Base-by-base conservation (phyloP, 2,329 filamentous ascomycete species). In the Cercospora beticola region DNA sequence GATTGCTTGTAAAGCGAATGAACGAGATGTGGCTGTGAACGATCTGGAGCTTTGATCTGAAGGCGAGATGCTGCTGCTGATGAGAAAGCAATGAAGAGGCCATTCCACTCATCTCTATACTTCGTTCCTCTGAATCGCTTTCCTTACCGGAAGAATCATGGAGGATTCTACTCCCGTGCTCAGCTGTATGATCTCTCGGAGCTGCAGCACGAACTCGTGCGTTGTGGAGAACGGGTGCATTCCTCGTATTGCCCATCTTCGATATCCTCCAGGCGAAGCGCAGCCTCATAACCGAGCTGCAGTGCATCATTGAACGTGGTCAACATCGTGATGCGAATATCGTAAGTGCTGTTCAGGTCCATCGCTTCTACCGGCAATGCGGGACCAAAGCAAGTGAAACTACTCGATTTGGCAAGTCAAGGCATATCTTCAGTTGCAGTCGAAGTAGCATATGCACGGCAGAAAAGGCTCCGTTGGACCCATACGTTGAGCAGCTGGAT, bases 11-110 rank as follows among this genome's bases (percentile, higher is more conserved):
- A 52, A 64, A 60, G 68, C 31, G 57, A 68, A 58, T 43, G 68
- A 69, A 36, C 56, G 64, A 33, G 33, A 56, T 57, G 26, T 49
- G 68, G 26, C 21, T 64, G 40, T 18, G 9, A 62, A 36, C 66
- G 67, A 64, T 64, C 56, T 9, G 33, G 36, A 62, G 64, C 31
- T 52, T 65, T 62, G 66, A 2, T 67, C 57, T 30, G 36, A 21
- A 5, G 46, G 49, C 26, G 43, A 62, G 62, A 65, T 69, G 65
- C 58, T 72, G 64, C 40, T 70, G 70, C 33, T 72, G 66, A 66
- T 68, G 63, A 62, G 60, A 61, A 54, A 12, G 43, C 23, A 9
- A 18, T 26, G 28, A 8, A 26, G 26, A 14, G 1, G 49, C 10
- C 30, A 33, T 40, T 5, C 28, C 14, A 12, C 46, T 31, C n/a